phyloP scores from a whole-genome alignment of 2,329 filamentous ascomycete genomes.

The Scedosporium aurantiacum region DNA sequence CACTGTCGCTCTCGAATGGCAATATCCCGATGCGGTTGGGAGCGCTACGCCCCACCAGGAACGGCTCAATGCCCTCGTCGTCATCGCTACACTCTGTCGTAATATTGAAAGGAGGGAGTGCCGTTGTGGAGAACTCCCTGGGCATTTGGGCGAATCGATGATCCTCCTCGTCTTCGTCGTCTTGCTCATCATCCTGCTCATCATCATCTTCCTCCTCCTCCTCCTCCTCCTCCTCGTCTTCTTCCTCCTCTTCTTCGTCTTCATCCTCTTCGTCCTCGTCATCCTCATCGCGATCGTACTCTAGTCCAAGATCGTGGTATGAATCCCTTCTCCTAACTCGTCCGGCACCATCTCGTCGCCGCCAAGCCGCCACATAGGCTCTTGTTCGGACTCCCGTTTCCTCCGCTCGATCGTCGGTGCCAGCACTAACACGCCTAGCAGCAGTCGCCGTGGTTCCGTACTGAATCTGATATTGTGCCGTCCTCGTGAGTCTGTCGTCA shows the following conservation, averaged over 20 bases:
- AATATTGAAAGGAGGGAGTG: conserved; percentile 39
- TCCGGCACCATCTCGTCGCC: not conserved
- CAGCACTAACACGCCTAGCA: conserved; percentile 9
- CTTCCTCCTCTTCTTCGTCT: conserved; percentile 26
- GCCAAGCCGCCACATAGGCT: not conserved
- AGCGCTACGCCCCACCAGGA: conserved; percentile 24
- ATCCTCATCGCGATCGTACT: conserved; percentile 34
- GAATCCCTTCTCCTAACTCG: not conserved
- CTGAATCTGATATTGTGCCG: conserved; percentile 64
- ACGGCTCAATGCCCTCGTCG: conserved; percentile 26
- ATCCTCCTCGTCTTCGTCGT: not conserved
- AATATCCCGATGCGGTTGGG: conserved; percentile 43
- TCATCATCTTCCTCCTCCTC: conserved; percentile 17
- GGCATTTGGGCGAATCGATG: conserved; percentile 38
- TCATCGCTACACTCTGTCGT: conserved; percentile 43
- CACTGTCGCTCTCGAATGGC: conserved; percentile 41
- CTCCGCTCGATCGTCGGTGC: conserved; percentile 13
- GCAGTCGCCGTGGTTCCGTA: conserved; percentile 30
- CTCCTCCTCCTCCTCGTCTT: conserved; percentile 22
- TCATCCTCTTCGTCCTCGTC: conserved; percentile 31
- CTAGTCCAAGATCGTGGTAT: conserved; percentile 13
- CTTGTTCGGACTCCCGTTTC: conserved; percentile 15
- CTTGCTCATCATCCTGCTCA: not conserved
- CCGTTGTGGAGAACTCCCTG: conserved; percentile 34
- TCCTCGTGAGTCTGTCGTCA: conserved; percentile 62